These are phyloP conservation scores for Chrysopogon serrulatus DNA, from an alignment of 176 grass and related monocot species.

Conservation along the genomic window DNA sequence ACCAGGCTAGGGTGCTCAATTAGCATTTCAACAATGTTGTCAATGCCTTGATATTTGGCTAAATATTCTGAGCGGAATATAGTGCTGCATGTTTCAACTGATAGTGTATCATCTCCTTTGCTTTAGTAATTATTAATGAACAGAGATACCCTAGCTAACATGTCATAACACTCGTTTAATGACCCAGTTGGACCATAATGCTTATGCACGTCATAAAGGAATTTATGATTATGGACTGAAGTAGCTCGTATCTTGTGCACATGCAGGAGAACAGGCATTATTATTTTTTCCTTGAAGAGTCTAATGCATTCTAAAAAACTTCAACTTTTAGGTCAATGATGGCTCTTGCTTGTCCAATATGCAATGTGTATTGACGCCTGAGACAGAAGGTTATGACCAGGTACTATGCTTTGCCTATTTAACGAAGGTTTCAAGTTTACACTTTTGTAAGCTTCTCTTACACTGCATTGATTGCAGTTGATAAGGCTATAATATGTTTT, in stretches of 20 bases:
- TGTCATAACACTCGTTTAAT: background rate
- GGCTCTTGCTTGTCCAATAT: constrained; percentile 97
- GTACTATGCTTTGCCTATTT: constrained; percentile 10
- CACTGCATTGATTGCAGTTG: constrained; percentile 17
- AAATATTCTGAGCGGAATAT: background rate
- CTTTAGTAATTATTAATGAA: background rate
- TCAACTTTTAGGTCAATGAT: constrained; percentile 79
- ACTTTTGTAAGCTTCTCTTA: background rate
- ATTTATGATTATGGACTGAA: background rate
- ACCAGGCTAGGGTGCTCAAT: background rate
- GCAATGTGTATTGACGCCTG: constrained; percentile 92
- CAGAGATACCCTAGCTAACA: background rate
- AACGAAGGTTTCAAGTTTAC: background rate
- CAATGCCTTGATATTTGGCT: background rate
- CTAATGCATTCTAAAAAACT: constrained; percentile 8
- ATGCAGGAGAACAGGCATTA: background rate
- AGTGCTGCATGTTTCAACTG: background rate
- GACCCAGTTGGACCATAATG: background rate
- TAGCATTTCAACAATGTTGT: background rate
- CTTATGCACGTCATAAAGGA: background rate
- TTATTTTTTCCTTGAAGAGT: background rate
- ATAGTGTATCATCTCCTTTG: background rate
- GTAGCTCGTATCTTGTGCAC: background rate
- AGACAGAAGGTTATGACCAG: constrained; percentile 91
- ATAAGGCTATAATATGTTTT: constrained; percentile 5